Base-by-base conservation (phyloP, 1,284 basidiomycete species). In the Pseudozyma sp. region DNA sequence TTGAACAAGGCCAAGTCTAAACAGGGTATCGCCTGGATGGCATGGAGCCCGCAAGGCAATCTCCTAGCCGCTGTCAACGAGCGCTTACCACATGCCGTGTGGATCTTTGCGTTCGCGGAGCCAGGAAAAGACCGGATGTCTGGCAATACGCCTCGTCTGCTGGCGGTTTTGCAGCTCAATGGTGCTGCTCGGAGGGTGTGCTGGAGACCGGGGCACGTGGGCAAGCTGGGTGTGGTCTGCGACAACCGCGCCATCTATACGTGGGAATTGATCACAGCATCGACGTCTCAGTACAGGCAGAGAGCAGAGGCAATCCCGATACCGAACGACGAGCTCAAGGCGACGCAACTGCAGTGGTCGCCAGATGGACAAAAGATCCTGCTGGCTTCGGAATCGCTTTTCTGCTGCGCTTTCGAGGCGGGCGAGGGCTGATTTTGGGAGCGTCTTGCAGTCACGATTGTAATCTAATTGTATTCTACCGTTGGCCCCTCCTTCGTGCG, bases 341-440 rank as follows among this genome's bases (percentile, higher is more conserved):
- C 70, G 87, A 88, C 81, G 91, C 92, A 75, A 87, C 68, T 92
- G 13, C 87, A 84, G 53, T 94, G 92, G 92, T 89, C 91, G n/a
- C 90, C 91, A 10, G 92, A 94, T 78, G 92, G 92, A 11, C 92
- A 91, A 74, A 92, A 91, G 4, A 84, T 93, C 55, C 84, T 91
- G 8, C 79, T 94, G 51, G 59, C 92, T 54, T 91, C 91, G 68
- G 90, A 88, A 75, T 90, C 91, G 46, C 88, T 88, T 45, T 94
- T 93, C 78, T 93, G 92, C 79, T 93, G 92, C 82, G 92, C 76
- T 11, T 75, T 76, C 29, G 76, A 78, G 34, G 67, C 71, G 30
- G 47, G 53, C 44, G 63, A 75, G n/a, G 37, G 17, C 34, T 48
- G 34, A 52, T 10, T 11, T 31, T n/a, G 17, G 19, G 24, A 24